Evolutionary conservation across 768 basidiomycete genomes (phyloP).

Genomic region (Lyophyllum semitale): DNA sequence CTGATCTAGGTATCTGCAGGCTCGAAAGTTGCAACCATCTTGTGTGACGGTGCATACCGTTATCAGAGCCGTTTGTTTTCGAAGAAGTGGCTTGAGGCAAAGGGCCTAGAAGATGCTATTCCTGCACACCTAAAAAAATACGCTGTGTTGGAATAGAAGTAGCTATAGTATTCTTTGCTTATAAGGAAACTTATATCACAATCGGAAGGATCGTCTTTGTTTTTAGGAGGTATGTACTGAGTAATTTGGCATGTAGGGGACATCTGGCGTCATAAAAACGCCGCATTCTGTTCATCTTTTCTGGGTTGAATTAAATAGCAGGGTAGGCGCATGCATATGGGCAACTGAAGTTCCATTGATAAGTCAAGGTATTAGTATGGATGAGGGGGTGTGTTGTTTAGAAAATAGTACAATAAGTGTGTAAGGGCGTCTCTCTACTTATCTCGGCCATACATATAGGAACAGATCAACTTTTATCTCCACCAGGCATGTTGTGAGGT

Average conservation of each 20-base stretch:
- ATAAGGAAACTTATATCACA: neutral
- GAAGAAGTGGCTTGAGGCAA: conserved; percentile 84
- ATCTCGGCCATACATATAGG: neutral
- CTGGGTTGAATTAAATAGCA: neutral
- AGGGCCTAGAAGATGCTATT: conserved; percentile 76
- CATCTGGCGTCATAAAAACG: no score
- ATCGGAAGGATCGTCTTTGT: neutral
- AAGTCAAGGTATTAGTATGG: conserved; percentile 10
- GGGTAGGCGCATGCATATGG: neutral
- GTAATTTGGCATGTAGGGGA: no score
- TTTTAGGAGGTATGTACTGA: no score
- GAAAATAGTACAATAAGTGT: conserved; percentile 16
- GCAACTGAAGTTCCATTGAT: conserved; percentile 4
- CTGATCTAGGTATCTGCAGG: conserved; percentile 42
- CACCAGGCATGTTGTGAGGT: conserved; percentile 14
- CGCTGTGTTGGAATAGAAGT: conserved; percentile 72
- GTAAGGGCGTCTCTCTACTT: neutral
- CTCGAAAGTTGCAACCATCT: conserved; percentile 81
- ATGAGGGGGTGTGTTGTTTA: conserved; percentile 18
- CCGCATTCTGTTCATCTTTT: neutral
- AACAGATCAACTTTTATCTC: conserved; percentile 14
- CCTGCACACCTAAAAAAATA: conserved; percentile 88
- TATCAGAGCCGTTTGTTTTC: conserved; percentile 97
- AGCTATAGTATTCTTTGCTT: neutral
- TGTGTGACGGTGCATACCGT: conserved; percentile 96